phyloP scores from a whole-genome alignment of 225 moss, liverwort and hornwort genomes.

The Physcomitrium patens region DNA sequence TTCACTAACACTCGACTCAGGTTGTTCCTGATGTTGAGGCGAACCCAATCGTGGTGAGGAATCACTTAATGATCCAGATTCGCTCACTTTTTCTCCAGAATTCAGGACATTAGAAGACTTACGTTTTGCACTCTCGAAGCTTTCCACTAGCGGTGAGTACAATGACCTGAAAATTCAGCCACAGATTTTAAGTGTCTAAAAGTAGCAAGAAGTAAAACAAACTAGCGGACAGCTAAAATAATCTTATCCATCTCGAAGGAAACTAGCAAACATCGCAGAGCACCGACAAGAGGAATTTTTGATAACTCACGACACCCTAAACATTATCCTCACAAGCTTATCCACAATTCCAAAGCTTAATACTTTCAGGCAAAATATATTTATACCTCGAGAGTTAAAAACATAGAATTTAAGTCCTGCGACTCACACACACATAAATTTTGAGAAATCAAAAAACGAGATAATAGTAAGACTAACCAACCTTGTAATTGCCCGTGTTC shows the following conservation, averaged over 20 bases:
- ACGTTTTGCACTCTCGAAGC: constrained; percentile 35
- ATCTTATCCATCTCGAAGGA: neutral
- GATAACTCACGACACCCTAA: neutral
- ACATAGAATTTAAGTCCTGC: neutral
- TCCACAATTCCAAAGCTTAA: neutral
- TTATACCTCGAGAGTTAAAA: neutral
- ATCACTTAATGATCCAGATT: constrained; percentile 43
- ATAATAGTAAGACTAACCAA: constrained; percentile 16
- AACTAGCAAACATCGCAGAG: neutral
- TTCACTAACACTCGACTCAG: constrained; percentile 18
- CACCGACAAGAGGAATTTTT: neutral
- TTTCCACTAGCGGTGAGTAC: constrained; percentile 78
- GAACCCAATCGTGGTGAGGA: constrained; percentile 18
- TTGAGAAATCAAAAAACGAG: neutral
- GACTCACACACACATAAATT: neutral
- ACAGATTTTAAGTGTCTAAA: constrained; percentile 4
- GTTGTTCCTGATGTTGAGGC: constrained; percentile 30
- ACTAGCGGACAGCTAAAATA: constrained; percentile 1
- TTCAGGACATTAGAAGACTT: constrained; percentile 11
- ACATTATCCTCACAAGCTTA: neutral
- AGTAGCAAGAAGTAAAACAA: neutral
- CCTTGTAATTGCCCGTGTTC: constrained; percentile 36
- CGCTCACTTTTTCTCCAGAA: constrained; percentile 9
- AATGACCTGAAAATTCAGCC: constrained; percentile 38
- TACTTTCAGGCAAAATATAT: neutral